Base-by-base conservation (phyloP, 768 basidiomycete species). In the Lactarius deliciosus region DNA sequence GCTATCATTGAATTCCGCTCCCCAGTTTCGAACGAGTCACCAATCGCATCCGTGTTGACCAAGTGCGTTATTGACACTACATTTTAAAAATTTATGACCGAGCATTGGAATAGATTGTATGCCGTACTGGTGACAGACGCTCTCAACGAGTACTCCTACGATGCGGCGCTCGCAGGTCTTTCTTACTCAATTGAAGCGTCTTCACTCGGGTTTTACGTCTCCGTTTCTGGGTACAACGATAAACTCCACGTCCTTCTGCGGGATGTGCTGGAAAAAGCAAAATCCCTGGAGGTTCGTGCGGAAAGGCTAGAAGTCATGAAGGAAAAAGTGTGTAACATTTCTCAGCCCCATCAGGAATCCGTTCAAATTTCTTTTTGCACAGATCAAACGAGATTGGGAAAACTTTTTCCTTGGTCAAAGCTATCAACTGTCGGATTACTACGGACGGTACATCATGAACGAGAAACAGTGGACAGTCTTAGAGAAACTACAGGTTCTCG, bases 121-220 rank as follows among this genome's bases (percentile, higher is more conserved):
- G 80, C 87, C 60, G 91, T 95, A 69, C 82, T 98, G 38, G 90
- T 98, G 70, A 86, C 85, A 34, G 97, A 99, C 73, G 85, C 92
- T 2, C 84, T 98, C 60, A 87, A 87, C 7, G 97, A 99, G 77
- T 94, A 90, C 71, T 81, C 92, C 0, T 98, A 98, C 74, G 89
- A 95, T 73, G 97, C 97, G 13, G 89, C 91, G 50, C 83, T 98
- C 30, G 97, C 96, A 16, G 95, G 95, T 32, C 81, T 98, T 41
- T 79, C 80, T 5, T 98, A 95, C 76, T 82, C 78, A 68, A 82
- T 96, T 67, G 77, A 82, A 30, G 79, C 83, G 13, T 83, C 87
- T 69, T 79, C 81, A 2, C 86, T 86, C 15, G 91, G 92, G 1
- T 74, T 97, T 57, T 84, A 80, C 50, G 76, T 97, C 55, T 79